These are phyloP conservation scores for Hemisphaericaspora xylanilytica DNA, from an alignment of 1,139 yeast species.

Conservation along the genomic window DNA sequence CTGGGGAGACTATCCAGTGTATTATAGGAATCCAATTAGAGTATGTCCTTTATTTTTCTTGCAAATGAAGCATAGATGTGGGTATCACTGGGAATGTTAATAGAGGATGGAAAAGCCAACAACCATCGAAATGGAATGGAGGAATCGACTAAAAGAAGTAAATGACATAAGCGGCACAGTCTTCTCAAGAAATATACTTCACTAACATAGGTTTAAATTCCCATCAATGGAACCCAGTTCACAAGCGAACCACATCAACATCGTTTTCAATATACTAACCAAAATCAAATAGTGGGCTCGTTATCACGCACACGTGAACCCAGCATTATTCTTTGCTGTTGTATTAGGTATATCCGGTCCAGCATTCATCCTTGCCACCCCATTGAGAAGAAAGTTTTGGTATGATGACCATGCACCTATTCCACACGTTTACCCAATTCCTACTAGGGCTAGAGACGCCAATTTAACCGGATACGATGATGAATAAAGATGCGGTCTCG, in stretches of 20 bases:
- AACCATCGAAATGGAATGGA: too few relatives aligned
- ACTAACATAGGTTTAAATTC: too few relatives aligned
- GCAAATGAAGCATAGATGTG: too few relatives aligned
- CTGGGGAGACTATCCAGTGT: conserved; percentile 58
- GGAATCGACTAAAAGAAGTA: too few relatives aligned
- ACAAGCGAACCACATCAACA: too few relatives aligned
- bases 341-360: conserved; percentile 71
- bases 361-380: conserved; percentile 57
- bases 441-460: conserved; percentile 52
- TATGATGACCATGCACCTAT: conserved; percentile 68
- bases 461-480: conserved; percentile 58
- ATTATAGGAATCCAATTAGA: conserved; percentile 61
- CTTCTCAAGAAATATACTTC: too few relatives aligned
- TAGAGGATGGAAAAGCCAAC: too few relatives aligned
- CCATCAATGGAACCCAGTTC: too few relatives aligned
- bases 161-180: too few relatives aligned
- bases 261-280: conserved; percentile 25
- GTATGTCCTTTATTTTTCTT: conserved; percentile 53
- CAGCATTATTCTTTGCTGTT: conserved; percentile 73
- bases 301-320: conserved; percentile 75
- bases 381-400: conserved; percentile 66
- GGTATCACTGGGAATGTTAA: too few relatives aligned
- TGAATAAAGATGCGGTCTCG: too few relatives aligned
- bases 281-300: conserved; percentile 59
- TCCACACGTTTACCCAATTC: conserved; percentile 70